Evolutionary conservation across 495 filamentous ascomycete genomes (phyloP).

Genomic region (Neurospora sp.): DNA sequence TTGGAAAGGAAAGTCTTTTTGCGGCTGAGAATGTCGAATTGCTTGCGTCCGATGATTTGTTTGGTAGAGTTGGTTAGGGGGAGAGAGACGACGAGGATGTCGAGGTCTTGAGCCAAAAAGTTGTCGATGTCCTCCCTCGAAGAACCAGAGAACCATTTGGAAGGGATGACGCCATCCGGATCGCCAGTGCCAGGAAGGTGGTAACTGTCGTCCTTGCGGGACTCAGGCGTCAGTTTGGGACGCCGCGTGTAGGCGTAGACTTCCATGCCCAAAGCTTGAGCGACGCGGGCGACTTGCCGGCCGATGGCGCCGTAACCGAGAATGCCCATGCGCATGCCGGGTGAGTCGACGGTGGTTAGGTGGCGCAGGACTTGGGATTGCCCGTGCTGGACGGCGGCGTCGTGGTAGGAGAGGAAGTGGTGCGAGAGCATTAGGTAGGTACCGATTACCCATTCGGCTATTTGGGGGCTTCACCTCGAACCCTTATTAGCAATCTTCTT

Average conservation of each 20-base stretch:
- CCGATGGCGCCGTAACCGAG: conserved; percentile 74
- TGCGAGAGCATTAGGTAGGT: conserved; percentile 27
- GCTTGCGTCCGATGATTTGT: conserved; percentile 50
- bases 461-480: conserved; percentile 21
- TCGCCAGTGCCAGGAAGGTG: conserved; percentile 71
- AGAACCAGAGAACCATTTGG: conserved; percentile 62
- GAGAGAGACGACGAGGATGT: conserved; percentile 64
- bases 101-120: conserved; percentile 62
- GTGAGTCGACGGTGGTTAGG: conserved; percentile 16
- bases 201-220: conserved; percentile 54
- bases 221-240: conserved; percentile 42
- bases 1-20: conserved; percentile 59
- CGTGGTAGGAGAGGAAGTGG: conserved; percentile 3
- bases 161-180: conserved; percentile 58
- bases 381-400: conserved; percentile 1
- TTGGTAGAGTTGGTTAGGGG: conserved; percentile 62
- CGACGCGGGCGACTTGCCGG: conserved; percentile 60
- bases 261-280: conserved; percentile 64
- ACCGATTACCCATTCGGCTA: conserved; percentile 36
- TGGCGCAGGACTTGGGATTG: background rate
- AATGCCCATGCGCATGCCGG: conserved; percentile 43
- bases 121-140: conserved; percentile 48
- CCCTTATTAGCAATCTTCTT: background rate
- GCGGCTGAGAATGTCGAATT: conserved; percentile 52
- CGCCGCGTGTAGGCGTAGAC: conserved; percentile 74